Conservation (phyloP, 225 moss, liverwort and hornwort species). For the Antitrichia curtipendula region DNA sequence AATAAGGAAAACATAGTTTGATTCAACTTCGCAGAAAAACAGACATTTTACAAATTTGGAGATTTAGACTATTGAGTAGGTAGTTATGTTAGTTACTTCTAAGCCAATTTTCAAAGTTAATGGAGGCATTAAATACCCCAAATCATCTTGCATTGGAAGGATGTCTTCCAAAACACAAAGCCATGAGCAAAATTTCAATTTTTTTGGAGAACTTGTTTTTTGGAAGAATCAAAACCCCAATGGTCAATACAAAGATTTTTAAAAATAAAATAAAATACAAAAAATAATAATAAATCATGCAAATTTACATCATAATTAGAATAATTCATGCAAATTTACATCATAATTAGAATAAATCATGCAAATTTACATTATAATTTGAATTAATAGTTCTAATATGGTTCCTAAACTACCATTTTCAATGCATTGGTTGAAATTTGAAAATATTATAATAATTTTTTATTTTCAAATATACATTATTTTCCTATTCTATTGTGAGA, state of each 20-base stretch:
- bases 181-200: neutral
- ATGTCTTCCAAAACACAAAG: neutral
- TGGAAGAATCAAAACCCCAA: neutral
- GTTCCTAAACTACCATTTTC: too few species aligned
- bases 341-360: neutral
- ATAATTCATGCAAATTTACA: neutral
- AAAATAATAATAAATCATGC: neutral
- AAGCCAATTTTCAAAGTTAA: neutral
- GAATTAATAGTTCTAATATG: neutral
- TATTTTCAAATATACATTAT: neutral
- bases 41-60: neutral
- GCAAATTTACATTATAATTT: neutral
- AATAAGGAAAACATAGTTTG: neutral
- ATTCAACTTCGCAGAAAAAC: too few species aligned
- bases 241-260: neutral
- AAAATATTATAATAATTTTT: too few species aligned
- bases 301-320: neutral
- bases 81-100: neutral
- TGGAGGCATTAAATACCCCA: rapidly evolving
- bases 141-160: neutral
- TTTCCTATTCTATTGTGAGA: rapidly evolving
- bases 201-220: rapidly evolving
- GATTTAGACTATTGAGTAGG: neutral
- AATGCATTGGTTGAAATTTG: neutral
- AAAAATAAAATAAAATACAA: neutral